A percentile compares a stretch with the other conserved stretches of the same genome.
Conservation (phyloP, 306 rosid species). For the Cucurbita argyrosperma region DNA sequence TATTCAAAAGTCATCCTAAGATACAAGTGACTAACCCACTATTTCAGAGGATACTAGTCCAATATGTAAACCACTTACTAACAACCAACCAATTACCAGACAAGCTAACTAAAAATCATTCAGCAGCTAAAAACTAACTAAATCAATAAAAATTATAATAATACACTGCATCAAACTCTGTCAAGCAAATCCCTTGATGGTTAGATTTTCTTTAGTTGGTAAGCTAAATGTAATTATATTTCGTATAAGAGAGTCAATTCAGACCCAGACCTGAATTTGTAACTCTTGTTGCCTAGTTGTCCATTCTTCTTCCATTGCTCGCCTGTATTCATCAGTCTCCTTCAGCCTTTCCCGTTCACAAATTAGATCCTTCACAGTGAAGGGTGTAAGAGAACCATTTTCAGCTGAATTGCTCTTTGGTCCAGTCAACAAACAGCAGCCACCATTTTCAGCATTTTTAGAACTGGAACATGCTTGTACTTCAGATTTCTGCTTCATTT, state of each 20-base stretch:
- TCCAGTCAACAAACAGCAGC: background rate
- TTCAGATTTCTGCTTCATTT: slow-evolving; percentile 15
- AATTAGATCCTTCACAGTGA: slow-evolving; percentile 27
- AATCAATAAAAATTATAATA: background rate
- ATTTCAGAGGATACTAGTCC: background rate
- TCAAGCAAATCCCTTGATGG: background rate
- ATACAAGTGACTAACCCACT: background rate
- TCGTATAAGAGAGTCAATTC: background rate
- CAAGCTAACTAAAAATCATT: background rate
- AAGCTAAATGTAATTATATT: background rate
- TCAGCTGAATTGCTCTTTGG: slow-evolving; percentile 2
- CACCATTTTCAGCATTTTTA: slow-evolving; percentile 10
- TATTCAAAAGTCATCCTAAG: background rate
- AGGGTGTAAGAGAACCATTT: slow-evolving; percentile 10
- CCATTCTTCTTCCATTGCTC: slow-evolving; percentile 74
- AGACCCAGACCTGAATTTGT: slow-evolving; percentile 57
- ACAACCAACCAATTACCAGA: background rate
- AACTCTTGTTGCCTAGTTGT: slow-evolving; percentile 67
- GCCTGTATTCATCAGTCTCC: slow-evolving; percentile 78
- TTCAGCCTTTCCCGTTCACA: slow-evolving; percentile 64
- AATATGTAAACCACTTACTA: background rate
- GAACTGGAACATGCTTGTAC: slow-evolving; percentile 32
- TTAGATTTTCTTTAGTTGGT: background rate
- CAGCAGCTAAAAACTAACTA: background rate
- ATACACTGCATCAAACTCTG: background rate